A percentile compares a stretch with the other conserved stretches of the same genome.
Evolutionary conservation across 495 filamentous ascomycete genomes (phyloP).

Genomic region (Hyphodiscus hymeniophilus): DNA sequence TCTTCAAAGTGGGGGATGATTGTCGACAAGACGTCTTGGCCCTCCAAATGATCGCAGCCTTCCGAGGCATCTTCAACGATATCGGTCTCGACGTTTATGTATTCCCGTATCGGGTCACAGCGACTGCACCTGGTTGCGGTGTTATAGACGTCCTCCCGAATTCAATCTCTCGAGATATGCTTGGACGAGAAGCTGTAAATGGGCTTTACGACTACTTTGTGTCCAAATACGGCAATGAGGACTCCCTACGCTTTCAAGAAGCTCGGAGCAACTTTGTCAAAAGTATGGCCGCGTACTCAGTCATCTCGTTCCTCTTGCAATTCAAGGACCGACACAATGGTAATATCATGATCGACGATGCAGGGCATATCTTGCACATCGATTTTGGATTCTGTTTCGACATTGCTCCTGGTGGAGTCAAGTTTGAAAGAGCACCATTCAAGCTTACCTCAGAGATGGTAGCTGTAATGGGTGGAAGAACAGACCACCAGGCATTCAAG

Average conservation of each 20-base stretch:
- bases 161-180: constrained; percentile 96
- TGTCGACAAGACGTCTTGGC: constrained; percentile 96
- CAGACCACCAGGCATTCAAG: constrained; percentile 76
- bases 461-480: constrained; percentile 89
- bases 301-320: constrained; percentile 92
- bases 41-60: constrained; percentile 94
- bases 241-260: constrained; percentile 88
- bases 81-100: constrained; percentile 95
- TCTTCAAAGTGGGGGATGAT: constrained; percentile 99
- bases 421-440: constrained; percentile 96
- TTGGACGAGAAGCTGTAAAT: constrained; percentile 95
- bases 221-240: constrained; percentile 92
- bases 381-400: constrained; percentile 99
- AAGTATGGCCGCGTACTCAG: constrained; percentile 99
- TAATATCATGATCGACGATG: constrained; percentile 98
- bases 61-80: constrained; percentile 89
- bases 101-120: constrained; percentile 94
- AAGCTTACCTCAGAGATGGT: constrained; percentile 98
- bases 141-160: constrained; percentile 97
- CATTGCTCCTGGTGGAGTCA: constrained; percentile 92
- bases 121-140: constrained; percentile 96
- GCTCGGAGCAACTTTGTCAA: constrained; percentile 97
- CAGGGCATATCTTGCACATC: constrained; percentile 95
- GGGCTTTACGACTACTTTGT: constrained; percentile 97
- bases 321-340: constrained; percentile 99